A percentile compares a stretch with the other conserved stretches of the same genome.
phyloP scores from a whole-genome alignment of 2,329 filamentous ascomycete genomes.

The Colletotrichum horii region DNA sequence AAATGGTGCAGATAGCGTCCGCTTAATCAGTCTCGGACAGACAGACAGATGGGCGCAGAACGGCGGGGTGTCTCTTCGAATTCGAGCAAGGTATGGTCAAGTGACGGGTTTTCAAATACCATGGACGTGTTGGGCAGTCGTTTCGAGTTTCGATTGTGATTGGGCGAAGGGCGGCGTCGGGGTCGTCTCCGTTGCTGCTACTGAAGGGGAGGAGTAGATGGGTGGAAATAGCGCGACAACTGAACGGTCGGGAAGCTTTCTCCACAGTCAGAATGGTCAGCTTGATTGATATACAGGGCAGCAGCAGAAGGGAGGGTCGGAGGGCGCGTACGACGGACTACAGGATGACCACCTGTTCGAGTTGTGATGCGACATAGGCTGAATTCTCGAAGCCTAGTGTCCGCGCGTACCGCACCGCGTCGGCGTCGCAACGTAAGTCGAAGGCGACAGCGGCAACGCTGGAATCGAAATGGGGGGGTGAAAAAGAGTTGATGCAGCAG shows the following conservation, averaged over 20 bases:
- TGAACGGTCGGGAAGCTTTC: background rate
- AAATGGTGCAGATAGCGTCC: background rate
- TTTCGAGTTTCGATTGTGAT: background rate
- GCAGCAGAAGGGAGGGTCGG: background rate
- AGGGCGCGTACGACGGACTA: background rate
- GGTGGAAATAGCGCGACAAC: slow-evolving; percentile 11
- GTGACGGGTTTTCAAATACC: background rate
- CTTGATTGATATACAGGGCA: slow-evolving; percentile 5
- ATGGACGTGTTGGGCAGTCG: background rate
- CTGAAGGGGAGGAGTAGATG: background rate
- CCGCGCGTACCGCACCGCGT: slow-evolving; percentile 22
- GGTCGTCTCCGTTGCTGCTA: background rate
- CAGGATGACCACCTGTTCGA: slow-evolving; percentile 11
- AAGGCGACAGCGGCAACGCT: background rate
- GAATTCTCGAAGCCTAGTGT: slow-evolving; percentile 1
- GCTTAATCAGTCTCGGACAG: background rate
- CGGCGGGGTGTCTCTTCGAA: background rate
- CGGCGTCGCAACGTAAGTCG: background rate
- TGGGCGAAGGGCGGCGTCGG: background rate
- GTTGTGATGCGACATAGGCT: background rate
- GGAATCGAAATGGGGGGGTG: background rate
- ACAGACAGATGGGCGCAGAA: background rate
- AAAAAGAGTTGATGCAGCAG: background rate
- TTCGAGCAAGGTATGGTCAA: background rate
- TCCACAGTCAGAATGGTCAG: slow-evolving; percentile 1